Evolutionary conservation across 2,329 filamentous ascomycete genomes (phyloP).

Genomic region (Epichloe sylvatica): DNA sequence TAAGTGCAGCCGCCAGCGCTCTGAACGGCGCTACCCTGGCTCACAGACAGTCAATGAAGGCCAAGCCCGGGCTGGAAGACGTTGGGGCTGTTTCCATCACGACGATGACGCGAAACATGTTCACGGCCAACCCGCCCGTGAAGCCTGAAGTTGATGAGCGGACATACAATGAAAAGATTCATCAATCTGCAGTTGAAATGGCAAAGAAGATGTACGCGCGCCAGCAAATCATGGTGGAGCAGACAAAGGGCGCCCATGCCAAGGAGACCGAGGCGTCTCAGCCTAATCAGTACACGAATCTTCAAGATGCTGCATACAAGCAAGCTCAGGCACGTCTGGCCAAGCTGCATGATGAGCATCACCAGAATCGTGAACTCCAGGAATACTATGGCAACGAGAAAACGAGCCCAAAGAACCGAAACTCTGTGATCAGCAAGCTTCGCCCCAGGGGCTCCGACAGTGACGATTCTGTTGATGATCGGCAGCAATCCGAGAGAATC

Average conservation of each 20-base stretch:
- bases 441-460: constrained; percentile 49
- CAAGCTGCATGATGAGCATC: constrained; percentile 61
- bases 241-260: constrained; percentile 28
- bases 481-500: constrained; percentile 56
- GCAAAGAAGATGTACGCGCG: constrained; percentile 71
- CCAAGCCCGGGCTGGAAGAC: constrained; percentile 37
- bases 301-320: constrained; percentile 79
- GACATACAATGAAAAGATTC: constrained; percentile 55
- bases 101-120: constrained; percentile 61
- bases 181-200: constrained; percentile 78
- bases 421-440: constrained; percentile 40
- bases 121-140: constrained; percentile 60
- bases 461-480: constrained; percentile 51
- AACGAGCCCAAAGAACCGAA: constrained; percentile 24
- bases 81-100: constrained; percentile 54
- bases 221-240: constrained; percentile 48
- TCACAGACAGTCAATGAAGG: constrained; percentile 35
- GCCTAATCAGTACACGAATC: constrained; percentile 43
- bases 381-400: constrained; percentile 57
- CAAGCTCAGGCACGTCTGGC: constrained; percentile 72
- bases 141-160: constrained; percentile 60
- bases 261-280: constrained; percentile 23
- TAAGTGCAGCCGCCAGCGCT: constrained; percentile 47
- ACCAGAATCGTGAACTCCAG: constrained; percentile 49
- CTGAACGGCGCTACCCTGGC: constrained; percentile 60